These are phyloP conservation scores for Nitzschia sp. DNA, from an alignment of 108 stramenopile species.

Conservation along the genomic window DNA sequence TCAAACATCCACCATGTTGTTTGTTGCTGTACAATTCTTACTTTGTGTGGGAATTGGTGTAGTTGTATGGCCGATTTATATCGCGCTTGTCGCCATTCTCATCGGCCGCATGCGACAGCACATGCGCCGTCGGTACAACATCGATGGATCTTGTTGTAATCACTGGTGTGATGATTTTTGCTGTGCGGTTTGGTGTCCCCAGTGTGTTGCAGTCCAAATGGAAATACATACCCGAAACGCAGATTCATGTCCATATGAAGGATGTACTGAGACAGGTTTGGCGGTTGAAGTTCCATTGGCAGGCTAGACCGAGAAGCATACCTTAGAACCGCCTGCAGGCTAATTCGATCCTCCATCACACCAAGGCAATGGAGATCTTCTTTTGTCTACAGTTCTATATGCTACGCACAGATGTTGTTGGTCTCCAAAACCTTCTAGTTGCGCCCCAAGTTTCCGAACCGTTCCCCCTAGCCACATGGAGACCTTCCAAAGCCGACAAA, in stretches of 20 bases:
- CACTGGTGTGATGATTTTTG: slow-evolving; percentile 43
- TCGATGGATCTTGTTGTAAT: slow-evolving; percentile 23
- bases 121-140: slow-evolving; percentile 38
- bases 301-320: no score
- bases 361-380: no score
- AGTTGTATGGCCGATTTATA: background rate
- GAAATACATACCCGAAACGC: slow-evolving; percentile 36
- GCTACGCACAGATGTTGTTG: no score
- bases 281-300: background rate
- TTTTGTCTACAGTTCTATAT: no score
- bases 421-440: no score
- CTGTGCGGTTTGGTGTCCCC: slow-evolving; percentile 39
- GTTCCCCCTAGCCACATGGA: background rate
- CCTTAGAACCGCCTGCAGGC: no score
- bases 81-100: slow-evolving; percentile 8
- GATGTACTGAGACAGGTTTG: background rate
- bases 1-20: background rate
- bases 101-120: slow-evolving; percentile 13
- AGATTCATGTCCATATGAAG: background rate
- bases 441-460: no score
- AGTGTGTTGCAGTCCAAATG: slow-evolving; percentile 45
- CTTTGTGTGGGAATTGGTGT: background rate
- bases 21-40: background rate
- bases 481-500: background rate
- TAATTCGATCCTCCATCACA: no score